These are phyloP conservation scores for Penicillium olsonii DNA, from an alignment of 2,329 filamentous ascomycete species.

Conservation along the genomic window DNA sequence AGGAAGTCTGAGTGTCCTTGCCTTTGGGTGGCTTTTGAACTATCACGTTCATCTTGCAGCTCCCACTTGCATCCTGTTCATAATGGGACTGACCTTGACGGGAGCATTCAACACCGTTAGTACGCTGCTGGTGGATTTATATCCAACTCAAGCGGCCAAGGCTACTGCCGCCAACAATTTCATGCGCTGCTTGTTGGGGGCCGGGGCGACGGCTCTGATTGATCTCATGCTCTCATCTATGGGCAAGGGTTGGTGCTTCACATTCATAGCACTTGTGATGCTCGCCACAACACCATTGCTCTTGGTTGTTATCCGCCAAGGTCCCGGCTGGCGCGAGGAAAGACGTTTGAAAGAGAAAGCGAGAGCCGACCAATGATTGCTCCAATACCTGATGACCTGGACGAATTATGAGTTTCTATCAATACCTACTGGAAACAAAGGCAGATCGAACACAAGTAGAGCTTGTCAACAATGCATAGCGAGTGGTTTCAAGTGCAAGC, in stretches of 20 bases:
- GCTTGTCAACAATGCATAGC: slow-evolving; percentile 1
- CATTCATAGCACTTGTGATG: slow-evolving; percentile 46
- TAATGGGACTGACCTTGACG: slow-evolving; percentile 42
- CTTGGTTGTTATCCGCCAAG: slow-evolving; percentile 41
- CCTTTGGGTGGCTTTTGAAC: slow-evolving; percentile 47
- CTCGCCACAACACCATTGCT: slow-evolving; percentile 43
- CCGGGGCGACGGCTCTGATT: slow-evolving; percentile 46
- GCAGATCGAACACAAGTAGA: neutral
- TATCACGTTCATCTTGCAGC: slow-evolving; percentile 34
- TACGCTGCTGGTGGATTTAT: slow-evolving; percentile 51
- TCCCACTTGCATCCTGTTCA: slow-evolving; percentile 42
- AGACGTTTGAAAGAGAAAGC: slow-evolving; percentile 30
- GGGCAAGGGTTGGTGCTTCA: slow-evolving; percentile 38
- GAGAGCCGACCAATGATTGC: slow-evolving; percentile 2
- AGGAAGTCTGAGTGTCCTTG: slow-evolving; percentile 33
- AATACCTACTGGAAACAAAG: neutral
- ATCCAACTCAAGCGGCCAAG: slow-evolving; percentile 43
- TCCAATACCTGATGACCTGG: neutral
- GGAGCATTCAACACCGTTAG: slow-evolving; percentile 47
- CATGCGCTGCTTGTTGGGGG: slow-evolving; percentile 46
- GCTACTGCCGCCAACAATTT: slow-evolving; percentile 50
- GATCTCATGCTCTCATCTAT: slow-evolving; percentile 41
- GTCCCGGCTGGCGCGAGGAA: slow-evolving; percentile 47
- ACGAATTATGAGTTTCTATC: neutral
- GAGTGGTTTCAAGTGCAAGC: neutral